Conservation (phyloP, 1,139 yeast species). For the Tardiomyces digboiensis region DNA sequence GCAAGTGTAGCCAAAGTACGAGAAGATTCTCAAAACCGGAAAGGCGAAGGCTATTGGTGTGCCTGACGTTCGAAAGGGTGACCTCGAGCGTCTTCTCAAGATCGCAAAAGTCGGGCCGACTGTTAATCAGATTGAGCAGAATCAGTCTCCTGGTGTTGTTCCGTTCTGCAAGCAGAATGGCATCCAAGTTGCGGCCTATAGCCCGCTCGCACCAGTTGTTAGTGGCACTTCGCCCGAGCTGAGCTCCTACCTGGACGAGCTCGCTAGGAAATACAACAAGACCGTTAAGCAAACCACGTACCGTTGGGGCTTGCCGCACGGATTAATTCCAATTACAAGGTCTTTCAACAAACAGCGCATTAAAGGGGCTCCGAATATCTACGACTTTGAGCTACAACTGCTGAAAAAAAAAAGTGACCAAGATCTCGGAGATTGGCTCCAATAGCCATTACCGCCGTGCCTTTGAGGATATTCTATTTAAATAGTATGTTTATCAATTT, state of each 20-base stretch:
- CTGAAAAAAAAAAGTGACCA: too few species aligned
- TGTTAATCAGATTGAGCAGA: slow-evolving; percentile 69
- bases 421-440: too few species aligned
- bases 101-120: slow-evolving; percentile 52
- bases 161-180: slow-evolving; percentile 42
- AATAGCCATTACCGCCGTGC: too few species aligned
- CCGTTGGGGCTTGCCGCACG: slow-evolving; percentile 58
- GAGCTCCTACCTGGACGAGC: slow-evolving; percentile 16
- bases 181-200: slow-evolving; percentile 55
- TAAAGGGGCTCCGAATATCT: slow-evolving; percentile 42
- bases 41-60: slow-evolving; percentile 70
- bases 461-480: too few species aligned
- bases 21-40: slow-evolving; percentile 41
- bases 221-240: slow-evolving; percentile 4
- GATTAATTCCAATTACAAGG: slow-evolving; percentile 65
- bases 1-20: slow-evolving; percentile 47
- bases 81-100: slow-evolving; percentile 42
- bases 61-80: slow-evolving; percentile 55
- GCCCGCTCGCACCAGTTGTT: slow-evolving; percentile 48
- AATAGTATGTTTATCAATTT: too few species aligned
- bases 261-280: slow-evolving; percentile 46
- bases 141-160: slow-evolving; percentile 61
- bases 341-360: slow-evolving; percentile 52
- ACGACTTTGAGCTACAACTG: slow-evolving; percentile 50
- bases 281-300: slow-evolving; percentile 55